Conservation (phyloP, 768 basidiomycete species). For the Psilocybe azurescens region DNA sequence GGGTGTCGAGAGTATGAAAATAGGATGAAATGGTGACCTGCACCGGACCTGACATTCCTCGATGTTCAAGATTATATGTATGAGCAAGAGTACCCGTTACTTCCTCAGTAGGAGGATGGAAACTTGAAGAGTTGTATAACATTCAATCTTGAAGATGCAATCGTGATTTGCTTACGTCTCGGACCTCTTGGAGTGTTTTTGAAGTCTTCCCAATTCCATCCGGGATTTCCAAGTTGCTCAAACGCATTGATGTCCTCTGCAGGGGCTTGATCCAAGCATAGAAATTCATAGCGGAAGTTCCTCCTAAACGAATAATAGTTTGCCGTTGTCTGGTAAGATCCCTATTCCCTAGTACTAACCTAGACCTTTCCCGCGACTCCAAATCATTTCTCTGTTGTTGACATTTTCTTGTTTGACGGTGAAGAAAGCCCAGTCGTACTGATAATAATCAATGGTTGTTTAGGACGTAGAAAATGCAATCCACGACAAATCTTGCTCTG, state of each 20-base stretch:
- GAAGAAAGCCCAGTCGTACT: conserved; percentile 43
- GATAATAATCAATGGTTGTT: conserved; percentile 28
- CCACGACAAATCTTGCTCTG: too few relatives aligned
- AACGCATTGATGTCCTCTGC: conserved; percentile 36
- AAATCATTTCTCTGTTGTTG: conserved; percentile 30
- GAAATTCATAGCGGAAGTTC: conserved; percentile 52
- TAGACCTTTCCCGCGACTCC: conserved; percentile 37
- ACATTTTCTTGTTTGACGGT: conserved; percentile 34
- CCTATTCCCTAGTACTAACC: conserved; percentile 23
- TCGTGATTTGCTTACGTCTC: conserved; percentile 35
- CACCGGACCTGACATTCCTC: conserved; percentile 33
- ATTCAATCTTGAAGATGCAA: neutral
- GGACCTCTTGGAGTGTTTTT: conserved; percentile 39
- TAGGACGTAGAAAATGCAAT: conserved; percentile 1
- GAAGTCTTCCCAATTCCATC: conserved; percentile 58
- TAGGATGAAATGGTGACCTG: conserved; percentile 33
- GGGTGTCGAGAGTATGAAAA: conserved; percentile 29
- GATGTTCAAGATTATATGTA: conserved; percentile 27
- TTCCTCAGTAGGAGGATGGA: conserved; percentile 30
- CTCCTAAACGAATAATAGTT: conserved; percentile 32
- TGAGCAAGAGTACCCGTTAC: conserved; percentile 30
- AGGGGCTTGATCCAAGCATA: conserved; percentile 37
- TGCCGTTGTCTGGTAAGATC: neutral
- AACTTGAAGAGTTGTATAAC: conserved; percentile 23
- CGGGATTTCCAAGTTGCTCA: conserved; percentile 57